phyloP scores from a whole-genome alignment of 2,329 filamentous ascomycete species.

The Alternaria ethzedia region DNA sequence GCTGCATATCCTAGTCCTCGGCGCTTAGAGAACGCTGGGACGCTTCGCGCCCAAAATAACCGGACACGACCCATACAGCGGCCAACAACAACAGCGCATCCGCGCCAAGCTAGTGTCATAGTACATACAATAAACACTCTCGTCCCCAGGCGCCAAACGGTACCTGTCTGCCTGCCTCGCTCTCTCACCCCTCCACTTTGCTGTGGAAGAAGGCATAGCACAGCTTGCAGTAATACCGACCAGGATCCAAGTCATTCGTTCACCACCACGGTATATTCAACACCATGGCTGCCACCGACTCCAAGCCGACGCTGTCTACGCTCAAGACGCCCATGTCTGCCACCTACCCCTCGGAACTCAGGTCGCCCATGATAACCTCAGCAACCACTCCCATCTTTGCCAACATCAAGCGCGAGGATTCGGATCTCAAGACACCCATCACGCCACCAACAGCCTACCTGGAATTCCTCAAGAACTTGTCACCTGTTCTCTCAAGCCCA shows the following conservation, averaged over 20 bases:
- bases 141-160: slow-evolving; percentile 32
- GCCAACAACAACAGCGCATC: slow-evolving; percentile 42
- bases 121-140: slow-evolving; percentile 43
- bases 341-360: slow-evolving; percentile 59
- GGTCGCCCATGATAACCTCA: slow-evolving; percentile 68
- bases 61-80: slow-evolving; percentile 35
- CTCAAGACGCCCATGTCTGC: slow-evolving; percentile 67
- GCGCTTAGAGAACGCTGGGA: slow-evolving; percentile 40
- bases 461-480: slow-evolving; percentile 88
- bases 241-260: slow-evolving; percentile 40
- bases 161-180: slow-evolving; percentile 35
- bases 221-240: slow-evolving; percentile 26
- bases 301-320: slow-evolving; percentile 50
- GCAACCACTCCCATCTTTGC: slow-evolving; percentile 55
- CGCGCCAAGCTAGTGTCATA: slow-evolving; percentile 33
- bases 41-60: slow-evolving; percentile 36
- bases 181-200: slow-evolving; percentile 32
- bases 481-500: slow-evolving; percentile 72
- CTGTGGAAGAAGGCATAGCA: slow-evolving; percentile 38
- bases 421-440: slow-evolving; percentile 77
- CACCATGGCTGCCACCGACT: slow-evolving; percentile 49
- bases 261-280: slow-evolving; percentile 16
- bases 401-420: slow-evolving; percentile 69
- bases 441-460: slow-evolving; percentile 89
- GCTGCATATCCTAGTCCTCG: slow-evolving; percentile 23